Base-by-base conservation (phyloP, 2,329 filamentous ascomycete species). In the Fusarium acutatum region DNA sequence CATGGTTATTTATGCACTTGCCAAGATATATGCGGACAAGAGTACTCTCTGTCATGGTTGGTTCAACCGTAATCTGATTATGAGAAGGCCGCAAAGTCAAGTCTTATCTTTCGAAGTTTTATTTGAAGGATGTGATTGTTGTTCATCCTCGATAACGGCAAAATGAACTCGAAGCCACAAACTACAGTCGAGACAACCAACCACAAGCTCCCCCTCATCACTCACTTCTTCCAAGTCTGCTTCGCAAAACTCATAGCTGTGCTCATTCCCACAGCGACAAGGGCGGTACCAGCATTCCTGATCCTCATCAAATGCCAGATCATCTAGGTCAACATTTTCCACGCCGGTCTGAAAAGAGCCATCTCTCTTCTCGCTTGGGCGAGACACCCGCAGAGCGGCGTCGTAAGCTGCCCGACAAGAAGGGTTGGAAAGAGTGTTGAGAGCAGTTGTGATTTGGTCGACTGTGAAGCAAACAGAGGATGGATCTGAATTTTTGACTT, bases 81-180 rank as follows among this genome's bases (percentile, higher is more conserved):
- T 34, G 24, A 30, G 28, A 20, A 46, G 22, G 53, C 26, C 26
- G 22, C 17, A 24, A 28, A 40, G 75, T 80, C 67, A 78, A 71
- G 73, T 75, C 67, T 74, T 72, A 9, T 71, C 50, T 69, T 75
- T 77, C 57, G 26, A 49, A 52, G 53, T 60, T 40, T 37, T 59
- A 50, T 70, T 24, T 71, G 49, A 57, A 59, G 49, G 52, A 20
- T 60, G 56, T 20, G 24, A 44, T 26, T 75, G 64, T 37, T 73
- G 72, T 15, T 73, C 67, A 12, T 77, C 80, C 15, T 79, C 81
- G 32, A 89, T 80, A 20, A 90, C 84, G 14, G 88, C 89, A 83
- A 92, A 93, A 57, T 90, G 85, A 41, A 93, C 89, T 63, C 87
- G 86, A 58, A 92, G 79, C 90, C 90, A 92, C 50, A 93, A 82